Conservation (phyloP, 2,329 filamentous ascomycete genomes). For the Lachnellula suecica region DNA sequence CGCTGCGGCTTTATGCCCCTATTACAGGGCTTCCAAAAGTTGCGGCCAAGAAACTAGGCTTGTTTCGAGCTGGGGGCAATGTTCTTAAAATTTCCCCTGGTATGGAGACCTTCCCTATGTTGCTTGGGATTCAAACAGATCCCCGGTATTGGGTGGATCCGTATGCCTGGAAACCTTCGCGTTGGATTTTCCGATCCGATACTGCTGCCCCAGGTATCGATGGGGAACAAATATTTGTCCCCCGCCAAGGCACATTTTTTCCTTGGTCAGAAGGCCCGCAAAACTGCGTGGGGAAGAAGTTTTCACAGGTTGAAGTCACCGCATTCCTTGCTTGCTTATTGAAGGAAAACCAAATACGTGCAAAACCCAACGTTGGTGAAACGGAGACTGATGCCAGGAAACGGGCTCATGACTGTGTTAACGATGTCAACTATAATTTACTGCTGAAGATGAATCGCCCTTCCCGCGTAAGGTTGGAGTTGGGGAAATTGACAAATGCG, state of each 20-base stretch:
- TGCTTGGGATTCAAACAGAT: background rate
- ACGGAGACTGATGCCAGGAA: background rate
- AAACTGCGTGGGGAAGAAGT: background rate
- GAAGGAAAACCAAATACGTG: constrained; percentile 3
- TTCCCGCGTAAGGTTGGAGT: background rate
- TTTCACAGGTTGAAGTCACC: constrained; percentile 1
- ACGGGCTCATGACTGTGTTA: background rate
- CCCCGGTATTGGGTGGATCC: background rate
- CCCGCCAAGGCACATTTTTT: background rate
- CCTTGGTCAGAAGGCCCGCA: constrained; percentile 1
- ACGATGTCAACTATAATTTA: background rate
- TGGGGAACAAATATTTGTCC: constrained; percentile 26
- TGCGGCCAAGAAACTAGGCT: background rate
- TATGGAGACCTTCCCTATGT: background rate
- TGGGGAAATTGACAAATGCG: background rate
- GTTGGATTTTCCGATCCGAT: background rate
- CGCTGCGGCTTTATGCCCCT: constrained; percentile 52
- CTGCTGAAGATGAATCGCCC: background rate
- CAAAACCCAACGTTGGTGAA: background rate
- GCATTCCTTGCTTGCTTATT: background rate
- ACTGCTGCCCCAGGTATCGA: background rate
- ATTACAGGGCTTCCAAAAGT: constrained; percentile 51
- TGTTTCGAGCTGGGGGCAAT: background rate
- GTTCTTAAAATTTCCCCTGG: background rate
- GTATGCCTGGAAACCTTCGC: background rate